These are phyloP conservation scores for Lipomyces spencermartinsiae DNA, from an alignment of 805 yeast genomes.

Conservation along the genomic window DNA sequence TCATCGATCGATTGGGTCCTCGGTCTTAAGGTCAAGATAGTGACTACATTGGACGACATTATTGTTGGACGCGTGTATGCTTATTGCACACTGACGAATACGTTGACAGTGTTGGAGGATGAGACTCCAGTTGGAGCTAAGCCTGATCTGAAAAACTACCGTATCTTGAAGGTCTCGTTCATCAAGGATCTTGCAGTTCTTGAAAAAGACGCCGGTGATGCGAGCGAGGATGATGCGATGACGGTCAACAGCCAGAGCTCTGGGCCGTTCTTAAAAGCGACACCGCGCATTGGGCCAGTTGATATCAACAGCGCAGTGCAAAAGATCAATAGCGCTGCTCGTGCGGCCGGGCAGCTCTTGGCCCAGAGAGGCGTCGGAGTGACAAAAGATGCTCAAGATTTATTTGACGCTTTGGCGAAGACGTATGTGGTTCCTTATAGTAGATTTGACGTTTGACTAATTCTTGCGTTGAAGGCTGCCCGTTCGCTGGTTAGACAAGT, in stretches of 20 bases:
- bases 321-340: slow-evolving; percentile 42
- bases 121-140: slow-evolving; percentile 34
- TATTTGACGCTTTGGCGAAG: slow-evolving; percentile 54
- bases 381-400: slow-evolving; percentile 52
- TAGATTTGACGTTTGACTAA: not conserved
- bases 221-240: slow-evolving; percentile 3
- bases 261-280: slow-evolving; percentile 45
- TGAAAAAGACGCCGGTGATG: slow-evolving; percentile 47
- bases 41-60: slow-evolving; percentile 62
- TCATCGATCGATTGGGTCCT: slow-evolving; percentile 29
- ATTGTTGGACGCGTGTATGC: slow-evolving; percentile 70
- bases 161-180: slow-evolving; percentile 62
- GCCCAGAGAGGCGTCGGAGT: slow-evolving; percentile 49
- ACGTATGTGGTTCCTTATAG: slow-evolving; percentile 43
- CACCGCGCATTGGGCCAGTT: slow-evolving; percentile 48
- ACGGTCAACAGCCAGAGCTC: not conserved
- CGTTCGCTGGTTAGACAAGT: slow-evolving; percentile 53
- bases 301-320: slow-evolving; percentile 44
- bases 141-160: slow-evolving; percentile 48
- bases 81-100: slow-evolving; percentile 56
- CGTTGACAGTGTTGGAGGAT: slow-evolving; percentile 50
- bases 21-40: slow-evolving; percentile 58
- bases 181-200: slow-evolving; percentile 59
- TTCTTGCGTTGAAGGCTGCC: slow-evolving; percentile 45
- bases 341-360: slow-evolving; percentile 41